Evolutionary conservation across 805 yeast species (phyloP).

Genomic region (Candida ulmi): DNA sequence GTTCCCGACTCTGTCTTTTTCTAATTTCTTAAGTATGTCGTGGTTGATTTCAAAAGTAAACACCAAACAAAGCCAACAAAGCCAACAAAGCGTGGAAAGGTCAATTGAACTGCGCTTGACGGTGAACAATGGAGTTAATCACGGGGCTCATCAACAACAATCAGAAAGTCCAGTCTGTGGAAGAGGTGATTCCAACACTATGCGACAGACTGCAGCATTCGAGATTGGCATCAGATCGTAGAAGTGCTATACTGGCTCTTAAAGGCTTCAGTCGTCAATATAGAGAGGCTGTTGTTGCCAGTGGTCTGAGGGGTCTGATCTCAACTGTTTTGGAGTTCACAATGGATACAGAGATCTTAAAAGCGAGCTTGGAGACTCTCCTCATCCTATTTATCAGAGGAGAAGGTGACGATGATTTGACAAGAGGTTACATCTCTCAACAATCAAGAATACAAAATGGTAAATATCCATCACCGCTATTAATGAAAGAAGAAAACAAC

Average conservation of each 20-base stretch:
- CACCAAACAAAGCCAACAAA: too few species aligned
- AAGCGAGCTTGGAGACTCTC: conserved; percentile 81
- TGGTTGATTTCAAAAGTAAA: too few species aligned
- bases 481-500: conserved; percentile 41
- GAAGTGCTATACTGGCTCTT: conserved; percentile 86
- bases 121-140: conserved; percentile 38
- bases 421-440: conserved; percentile 68
- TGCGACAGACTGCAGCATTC: conserved; percentile 87
- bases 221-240: conserved; percentile 72
- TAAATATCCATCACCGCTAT: conserved; percentile 69
- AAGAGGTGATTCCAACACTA: conserved; percentile 81
- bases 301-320: conserved; percentile 73
- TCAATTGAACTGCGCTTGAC: too few species aligned
- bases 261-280: conserved; percentile 86
- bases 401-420: conserved; percentile 54
- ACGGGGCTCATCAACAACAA: conserved; percentile 35
- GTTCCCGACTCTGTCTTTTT: too few species aligned
- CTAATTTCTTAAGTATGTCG: too few species aligned
- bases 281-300: conserved; percentile 85
- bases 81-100: too few species aligned
- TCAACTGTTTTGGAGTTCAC: conserved; percentile 58
- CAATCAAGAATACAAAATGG: conserved; percentile 72
- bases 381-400: conserved; percentile 75
- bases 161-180: conserved; percentile 56
- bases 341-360: conserved; percentile 65